These are phyloP conservation scores for Coemansia sp. DNA, from an alignment of 192 early-diverging fungal species.

Conservation along the genomic window DNA sequence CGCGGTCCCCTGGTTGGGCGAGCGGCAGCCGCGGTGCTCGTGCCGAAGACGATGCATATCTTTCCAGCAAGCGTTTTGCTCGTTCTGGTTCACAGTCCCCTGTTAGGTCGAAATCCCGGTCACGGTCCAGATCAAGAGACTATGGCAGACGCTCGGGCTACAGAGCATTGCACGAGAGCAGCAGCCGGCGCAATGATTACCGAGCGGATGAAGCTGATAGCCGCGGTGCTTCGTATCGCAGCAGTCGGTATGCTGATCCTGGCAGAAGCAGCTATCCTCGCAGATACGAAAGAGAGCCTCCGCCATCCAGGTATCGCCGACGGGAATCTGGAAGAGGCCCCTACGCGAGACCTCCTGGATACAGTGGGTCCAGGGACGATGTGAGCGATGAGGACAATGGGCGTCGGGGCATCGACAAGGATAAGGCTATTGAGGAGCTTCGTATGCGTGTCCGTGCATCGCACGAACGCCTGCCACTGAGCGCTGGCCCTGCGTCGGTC, in stretches of 20 bases:
- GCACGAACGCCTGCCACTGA: conserved; percentile 15
- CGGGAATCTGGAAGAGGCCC: conserved; percentile 33
- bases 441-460: conserved; percentile 35
- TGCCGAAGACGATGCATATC: conserved; percentile 10
- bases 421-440: conserved; percentile 49
- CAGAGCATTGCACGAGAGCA: conserved; percentile 7
- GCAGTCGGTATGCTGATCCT: conserved; percentile 23
- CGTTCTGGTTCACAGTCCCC: not conserved
- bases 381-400: conserved; percentile 17
- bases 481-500: not conserved
- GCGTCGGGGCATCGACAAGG: conserved; percentile 43
- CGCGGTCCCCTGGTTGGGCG: conserved; percentile 13
- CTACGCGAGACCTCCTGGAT: conserved; percentile 22
- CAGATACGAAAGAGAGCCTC: conserved; percentile 35
- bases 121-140: conserved; percentile 29
- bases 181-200: conserved; percentile 20
- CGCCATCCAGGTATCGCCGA: conserved; percentile 24
- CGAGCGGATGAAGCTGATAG: conserved; percentile 22
- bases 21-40: not conserved
- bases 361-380: conserved; percentile 16
- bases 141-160: conserved; percentile 6
- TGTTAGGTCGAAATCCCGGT: not conserved
- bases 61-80: not conserved
- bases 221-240: conserved; percentile 23
- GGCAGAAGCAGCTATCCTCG: conserved; percentile 25